Evolutionary conservation across 106 monocot genomes (phyloP).

Genomic region (Platanthera zijinensis): DNA sequence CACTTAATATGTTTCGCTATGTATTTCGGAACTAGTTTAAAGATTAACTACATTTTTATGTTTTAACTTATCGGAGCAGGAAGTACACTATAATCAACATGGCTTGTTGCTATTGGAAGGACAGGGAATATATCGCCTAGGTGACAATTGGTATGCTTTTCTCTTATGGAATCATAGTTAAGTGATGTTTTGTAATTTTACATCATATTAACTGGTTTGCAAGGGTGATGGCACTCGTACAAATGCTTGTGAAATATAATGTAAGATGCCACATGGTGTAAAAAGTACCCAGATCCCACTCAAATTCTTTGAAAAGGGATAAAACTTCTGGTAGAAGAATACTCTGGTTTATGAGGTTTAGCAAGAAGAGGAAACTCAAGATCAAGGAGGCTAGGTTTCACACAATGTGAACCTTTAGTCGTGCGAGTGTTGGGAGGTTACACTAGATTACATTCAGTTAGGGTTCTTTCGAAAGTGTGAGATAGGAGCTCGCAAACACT

Average conservation of each 20-base stretch:
- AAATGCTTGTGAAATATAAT: background rate
- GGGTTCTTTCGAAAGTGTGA: too few species aligned
- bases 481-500: too few species aligned
- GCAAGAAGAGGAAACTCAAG: too few species aligned
- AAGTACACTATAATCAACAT: conserved; percentile 99
- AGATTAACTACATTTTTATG: background rate
- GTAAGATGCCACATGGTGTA: background rate
- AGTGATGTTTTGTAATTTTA: background rate
- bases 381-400: too few species aligned
- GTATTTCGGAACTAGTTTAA: background rate
- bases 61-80: conserved; percentile 31
- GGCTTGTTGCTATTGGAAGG: conserved; percentile 91
- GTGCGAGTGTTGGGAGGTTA: too few species aligned
- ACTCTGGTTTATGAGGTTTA: too few species aligned
- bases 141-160: conserved; percentile 61
- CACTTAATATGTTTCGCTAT: background rate
- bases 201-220: background rate
- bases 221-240: background rate
- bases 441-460: too few species aligned
- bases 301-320: too few species aligned
- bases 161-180: background rate
- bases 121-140: conserved; percentile 93
- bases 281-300: too few species aligned
- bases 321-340: too few species aligned
- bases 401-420: too few species aligned